Evolutionary conservation across 2,329 filamentous ascomycete genomes (phyloP).

Genomic region (Xylaria sp.): DNA sequence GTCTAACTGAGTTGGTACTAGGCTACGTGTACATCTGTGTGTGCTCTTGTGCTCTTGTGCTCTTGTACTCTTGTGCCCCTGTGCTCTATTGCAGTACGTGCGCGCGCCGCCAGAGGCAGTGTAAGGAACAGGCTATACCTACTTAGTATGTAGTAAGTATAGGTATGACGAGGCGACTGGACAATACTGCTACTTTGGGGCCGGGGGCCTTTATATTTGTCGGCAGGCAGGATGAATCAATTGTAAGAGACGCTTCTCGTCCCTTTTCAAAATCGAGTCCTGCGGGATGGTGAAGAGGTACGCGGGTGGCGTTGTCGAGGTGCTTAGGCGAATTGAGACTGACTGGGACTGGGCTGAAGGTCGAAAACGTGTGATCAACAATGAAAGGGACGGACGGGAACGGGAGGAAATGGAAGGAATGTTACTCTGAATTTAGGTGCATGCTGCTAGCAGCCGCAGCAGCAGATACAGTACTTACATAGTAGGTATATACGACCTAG

Average conservation of each 20-base stretch:
- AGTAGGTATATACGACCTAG: no score
- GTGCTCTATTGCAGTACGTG: no score
- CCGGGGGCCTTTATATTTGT: no score
- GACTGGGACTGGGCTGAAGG: not conserved
- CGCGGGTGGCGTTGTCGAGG: conserved; percentile 12
- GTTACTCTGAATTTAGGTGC: not conserved
- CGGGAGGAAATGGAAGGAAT: not conserved
- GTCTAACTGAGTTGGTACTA: conserved; percentile 47
- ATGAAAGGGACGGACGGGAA: conserved; percentile 10
- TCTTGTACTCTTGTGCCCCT: no score
- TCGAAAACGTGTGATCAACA: conserved; percentile 17
- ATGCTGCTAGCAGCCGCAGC: not conserved
- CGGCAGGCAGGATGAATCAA: not conserved
- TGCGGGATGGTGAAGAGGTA: not conserved
- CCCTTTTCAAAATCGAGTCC: not conserved
- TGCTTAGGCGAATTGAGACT: conserved; percentile 8
- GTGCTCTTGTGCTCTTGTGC: no score
- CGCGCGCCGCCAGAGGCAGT: no score
- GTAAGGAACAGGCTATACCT: no score
- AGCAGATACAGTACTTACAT: not conserved
- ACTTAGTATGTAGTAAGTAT: no score
- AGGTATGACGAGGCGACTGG: no score
- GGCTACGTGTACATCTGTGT: conserved; percentile 26
- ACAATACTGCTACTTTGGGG: not conserved
- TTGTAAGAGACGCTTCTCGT: not conserved